Conservation (phyloP, 208 protist genomes). For the Balamuthia mandrillaris region DNA sequence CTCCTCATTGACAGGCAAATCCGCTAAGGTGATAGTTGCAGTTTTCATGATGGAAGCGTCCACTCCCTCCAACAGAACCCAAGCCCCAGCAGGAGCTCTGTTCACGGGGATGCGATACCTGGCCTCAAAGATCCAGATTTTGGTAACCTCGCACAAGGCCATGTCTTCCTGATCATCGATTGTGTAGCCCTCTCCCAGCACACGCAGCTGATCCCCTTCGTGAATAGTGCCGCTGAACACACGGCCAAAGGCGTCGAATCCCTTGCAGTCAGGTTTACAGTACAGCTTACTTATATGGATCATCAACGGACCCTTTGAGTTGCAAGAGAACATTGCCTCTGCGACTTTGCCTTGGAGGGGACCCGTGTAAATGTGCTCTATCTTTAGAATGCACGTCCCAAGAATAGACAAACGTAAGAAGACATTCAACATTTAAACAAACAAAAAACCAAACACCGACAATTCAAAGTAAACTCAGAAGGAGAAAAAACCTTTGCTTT, state of each 20-base stretch:
- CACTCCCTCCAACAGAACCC: conserved; percentile 83
- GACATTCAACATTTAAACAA: too few species aligned
- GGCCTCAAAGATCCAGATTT: conserved; percentile 61
- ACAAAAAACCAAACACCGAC: too few species aligned
- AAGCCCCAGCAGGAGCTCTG: conserved; percentile 71
- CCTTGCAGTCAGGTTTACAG: conserved; percentile 26
- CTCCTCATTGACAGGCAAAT: not conserved
- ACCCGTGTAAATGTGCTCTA: conserved; percentile 73
- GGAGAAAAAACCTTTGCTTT: conserved; percentile 44
- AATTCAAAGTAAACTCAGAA: too few species aligned
- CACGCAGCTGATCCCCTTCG: conserved; percentile 61
- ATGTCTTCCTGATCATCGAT: conserved; percentile 78
- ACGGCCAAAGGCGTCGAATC: conserved; percentile 79
- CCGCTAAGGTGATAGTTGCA: conserved; percentile 68
- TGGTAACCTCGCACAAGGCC: conserved; percentile 40
- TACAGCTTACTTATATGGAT: conserved; percentile 80
- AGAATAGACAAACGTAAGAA: not conserved
- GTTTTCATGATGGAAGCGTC: conserved; percentile 81
- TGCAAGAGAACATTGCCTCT: conserved; percentile 58
- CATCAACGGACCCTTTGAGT: conserved; percentile 71
- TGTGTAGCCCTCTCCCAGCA: conserved; percentile 84
- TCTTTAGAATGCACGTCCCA: conserved; percentile 24
- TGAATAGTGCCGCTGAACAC: conserved; percentile 77
- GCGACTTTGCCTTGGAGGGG: conserved; percentile 53
- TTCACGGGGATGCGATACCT: conserved; percentile 75